These are phyloP conservation scores for Aspergillus affinis DNA, from an alignment of 495 filamentous ascomycete genomes.

Conservation along the genomic window DNA sequence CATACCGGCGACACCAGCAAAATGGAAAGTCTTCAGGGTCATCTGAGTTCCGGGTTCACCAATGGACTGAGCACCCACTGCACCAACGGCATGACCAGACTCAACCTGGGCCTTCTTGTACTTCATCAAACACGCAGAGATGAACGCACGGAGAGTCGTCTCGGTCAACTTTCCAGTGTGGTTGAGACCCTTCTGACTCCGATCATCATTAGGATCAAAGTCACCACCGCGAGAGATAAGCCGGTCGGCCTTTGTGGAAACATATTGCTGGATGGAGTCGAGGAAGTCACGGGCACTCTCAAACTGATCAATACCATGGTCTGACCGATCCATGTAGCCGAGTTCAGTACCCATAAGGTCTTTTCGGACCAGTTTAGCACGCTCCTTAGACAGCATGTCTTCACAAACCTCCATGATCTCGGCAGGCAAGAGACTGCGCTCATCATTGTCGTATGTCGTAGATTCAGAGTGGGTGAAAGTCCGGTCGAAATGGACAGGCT, in stretches of 20 bases:
- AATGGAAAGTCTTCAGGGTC: conserved; percentile 99
- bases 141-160: conserved; percentile 69
- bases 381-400: conserved; percentile 62
- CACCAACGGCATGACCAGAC: conserved; percentile 95
- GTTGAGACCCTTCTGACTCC: conserved; percentile 51
- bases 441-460: conserved; percentile 75
- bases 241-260: conserved; percentile 55
- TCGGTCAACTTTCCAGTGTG: conserved; percentile 79
- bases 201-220: conserved; percentile 38
- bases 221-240: conserved; percentile 47
- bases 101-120: conserved; percentile 88
- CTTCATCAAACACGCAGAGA: conserved; percentile 79
- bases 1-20: conserved; percentile 98
- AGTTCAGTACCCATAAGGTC: conserved; percentile 51
- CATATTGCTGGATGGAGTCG: conserved; percentile 68
- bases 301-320: conserved; percentile 73
- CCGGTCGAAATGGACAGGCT: conserved; percentile 88
- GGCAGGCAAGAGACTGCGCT: conserved; percentile 65
- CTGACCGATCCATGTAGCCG: conserved; percentile 61
- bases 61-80: conserved; percentile 95
- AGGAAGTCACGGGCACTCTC: conserved; percentile 85
- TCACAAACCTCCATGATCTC: conserved; percentile 69
- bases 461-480: conserved; percentile 84
- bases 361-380: conserved; percentile 62
- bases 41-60: conserved; percentile 98